These are phyloP conservation scores for Cutaneotrichosporon cutaneum DNA, from an alignment of 1,284 basidiomycete species.

Conservation along the genomic window DNA sequence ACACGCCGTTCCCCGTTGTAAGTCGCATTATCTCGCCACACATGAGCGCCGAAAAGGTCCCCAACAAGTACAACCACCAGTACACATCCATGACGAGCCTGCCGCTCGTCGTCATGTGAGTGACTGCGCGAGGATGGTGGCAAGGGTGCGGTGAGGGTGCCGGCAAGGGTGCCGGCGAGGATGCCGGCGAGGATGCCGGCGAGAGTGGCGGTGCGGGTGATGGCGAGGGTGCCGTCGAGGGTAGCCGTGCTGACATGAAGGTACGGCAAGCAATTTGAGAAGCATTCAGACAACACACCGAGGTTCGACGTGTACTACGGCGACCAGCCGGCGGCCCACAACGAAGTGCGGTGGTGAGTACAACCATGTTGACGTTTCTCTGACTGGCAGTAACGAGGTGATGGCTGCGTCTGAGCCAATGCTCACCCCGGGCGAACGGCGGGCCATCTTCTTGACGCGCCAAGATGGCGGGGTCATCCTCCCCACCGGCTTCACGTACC, in stretches of 20 bases:
- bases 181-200: no score
- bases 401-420: constrained; percentile 51
- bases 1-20: constrained; percentile 80
- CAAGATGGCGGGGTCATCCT: constrained; percentile 81
- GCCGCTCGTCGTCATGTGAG: constrained; percentile 47
- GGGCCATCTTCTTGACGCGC: constrained; percentile 77
- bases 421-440: constrained; percentile 43
- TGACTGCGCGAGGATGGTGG: no score
- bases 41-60: constrained; percentile 33
- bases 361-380: not conserved
- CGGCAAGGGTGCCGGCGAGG: no score
- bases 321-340: constrained; percentile 76
- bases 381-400: constrained; percentile 58
- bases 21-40: constrained; percentile 81
- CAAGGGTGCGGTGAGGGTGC: no score
- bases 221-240: no score
- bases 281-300: constrained; percentile 64
- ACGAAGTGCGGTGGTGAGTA: constrained; percentile 80
- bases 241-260: constrained; percentile 59
- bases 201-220: no score
- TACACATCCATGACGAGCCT: constrained; percentile 37
- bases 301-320: constrained; percentile 71
- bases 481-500: constrained; percentile 82
- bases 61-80: constrained; percentile 34
- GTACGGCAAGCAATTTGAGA: constrained; percentile 87